Base-by-base conservation (phyloP, 345 rosid genomes). In the Trapa incisa region DNA sequence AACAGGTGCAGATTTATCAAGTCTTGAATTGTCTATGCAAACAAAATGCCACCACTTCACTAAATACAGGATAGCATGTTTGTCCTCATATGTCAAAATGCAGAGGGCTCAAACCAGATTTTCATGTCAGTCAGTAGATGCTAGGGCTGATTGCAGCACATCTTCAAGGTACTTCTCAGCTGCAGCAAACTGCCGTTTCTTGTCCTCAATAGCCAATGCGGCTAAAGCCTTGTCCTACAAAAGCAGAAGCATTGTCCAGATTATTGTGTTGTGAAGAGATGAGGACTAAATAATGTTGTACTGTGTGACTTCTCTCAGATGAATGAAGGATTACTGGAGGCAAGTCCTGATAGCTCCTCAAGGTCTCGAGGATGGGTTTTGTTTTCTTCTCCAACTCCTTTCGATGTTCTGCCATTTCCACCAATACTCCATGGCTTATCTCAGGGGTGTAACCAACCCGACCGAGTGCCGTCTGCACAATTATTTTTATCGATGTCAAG, bases 271-370 rank as follows among this genome's bases (percentile, higher is more conserved):
- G 32, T 29, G 0, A 14, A 22, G 54, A 15, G 52, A 45, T 0
- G 41, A 15, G 6, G 14, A 47, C 0, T 38, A 16, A 45, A 13
- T 12, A 33, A 0, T 22, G 15, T 37, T 1, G 0, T 4, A 52
- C 43, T 1, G 4, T 48, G 72, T 6, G 63, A 32, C 16, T 54
- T 6, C 8, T n/a, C 11, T 35, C 15, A 1, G 63, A 17, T 50
- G 37, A 38, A 53, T 61, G 11, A 58, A 10, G 62, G 42, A 65
- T 77, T 86, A 93, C 97, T 75, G 97, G 97, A 33, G 97, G 97
- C 72, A 93, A 81, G 79, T 93, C 99, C 73, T 93, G 96, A 84
- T 93, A 93, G 81, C 96, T 90, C 77, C 96, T 83, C 75, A 93
- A 73, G 58, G 96, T 91, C 75, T 91, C 97, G 45, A 87, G 72